A percentile compares a stretch with the other conserved stretches of the same genome.
Evolutionary conservation across 1,139 yeast species (phyloP).

Genomic region (Suhomyces chickasaworum): DNA sequence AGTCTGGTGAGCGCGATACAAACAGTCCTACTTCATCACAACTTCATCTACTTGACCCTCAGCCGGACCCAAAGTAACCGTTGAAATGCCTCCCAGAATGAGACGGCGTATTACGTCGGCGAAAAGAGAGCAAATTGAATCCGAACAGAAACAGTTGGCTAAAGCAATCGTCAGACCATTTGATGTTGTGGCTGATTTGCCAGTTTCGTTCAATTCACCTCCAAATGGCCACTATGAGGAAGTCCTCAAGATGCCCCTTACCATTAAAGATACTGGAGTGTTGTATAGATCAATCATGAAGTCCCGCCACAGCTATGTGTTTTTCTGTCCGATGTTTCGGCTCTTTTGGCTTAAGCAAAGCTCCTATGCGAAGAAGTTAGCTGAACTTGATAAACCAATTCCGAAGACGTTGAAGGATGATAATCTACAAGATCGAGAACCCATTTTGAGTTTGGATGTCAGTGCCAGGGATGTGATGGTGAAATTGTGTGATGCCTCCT

Average conservation of each 20-base stretch:
- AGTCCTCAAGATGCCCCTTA: constrained; percentile 63
- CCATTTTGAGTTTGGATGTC: constrained; percentile 48
- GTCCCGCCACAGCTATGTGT: constrained; percentile 73
- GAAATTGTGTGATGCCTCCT: constrained; percentile 73
- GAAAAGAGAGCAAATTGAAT: constrained; percentile 50
- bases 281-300: constrained; percentile 70
- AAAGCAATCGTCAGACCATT: constrained; percentile 60
- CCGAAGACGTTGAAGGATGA: constrained; percentile 30
- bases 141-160: constrained; percentile 47
- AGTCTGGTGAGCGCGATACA: background rate
- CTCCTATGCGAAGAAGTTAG: constrained; percentile 46
- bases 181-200: constrained; percentile 68
- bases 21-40: background rate
- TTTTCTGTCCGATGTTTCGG: constrained; percentile 70
- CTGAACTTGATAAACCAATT: constrained; percentile 36
- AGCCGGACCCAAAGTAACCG: background rate
- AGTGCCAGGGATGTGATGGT: constrained; percentile 87
- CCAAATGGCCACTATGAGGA: constrained; percentile 54
- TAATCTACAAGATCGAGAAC: constrained; percentile 31
- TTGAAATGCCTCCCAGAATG: constrained; percentile 45
- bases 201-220: constrained; percentile 63
- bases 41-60: background rate
- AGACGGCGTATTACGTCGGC: constrained; percentile 51
- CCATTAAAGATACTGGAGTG: constrained; percentile 73
- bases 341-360: constrained; percentile 76